phyloP scores from a whole-genome alignment of 1,284 basidiomycete species.

The Tremellales sp. region DNA sequence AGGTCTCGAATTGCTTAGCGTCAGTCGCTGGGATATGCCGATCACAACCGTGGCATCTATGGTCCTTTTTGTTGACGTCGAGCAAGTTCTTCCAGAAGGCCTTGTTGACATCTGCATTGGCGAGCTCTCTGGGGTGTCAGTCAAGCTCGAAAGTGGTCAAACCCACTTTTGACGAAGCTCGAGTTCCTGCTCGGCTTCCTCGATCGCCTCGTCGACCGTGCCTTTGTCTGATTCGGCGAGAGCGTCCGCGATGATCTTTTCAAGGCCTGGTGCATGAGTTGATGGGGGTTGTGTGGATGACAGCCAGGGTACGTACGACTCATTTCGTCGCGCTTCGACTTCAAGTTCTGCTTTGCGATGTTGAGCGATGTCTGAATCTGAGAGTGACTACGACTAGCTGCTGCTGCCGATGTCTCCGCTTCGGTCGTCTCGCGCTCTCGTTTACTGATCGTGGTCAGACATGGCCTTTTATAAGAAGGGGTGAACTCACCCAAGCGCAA shows the following conservation, averaged over 20 bases:
- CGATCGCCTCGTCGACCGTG: constrained; percentile 58
- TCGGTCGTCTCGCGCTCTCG: constrained; percentile 62
- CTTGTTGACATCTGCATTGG: constrained; percentile 36
- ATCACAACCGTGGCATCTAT: constrained; percentile 72
- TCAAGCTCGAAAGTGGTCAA: background rate
- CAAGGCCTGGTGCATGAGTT: constrained; percentile 52
- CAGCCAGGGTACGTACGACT: constrained; percentile 53
- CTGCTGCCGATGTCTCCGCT: constrained; percentile 55
- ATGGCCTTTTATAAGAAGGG: no score
- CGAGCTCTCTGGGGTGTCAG: constrained; percentile 30
- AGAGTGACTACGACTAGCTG: constrained; percentile 58
- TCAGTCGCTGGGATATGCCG: constrained; percentile 65
- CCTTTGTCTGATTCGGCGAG: constrained; percentile 47
- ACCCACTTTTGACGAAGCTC: constrained; percentile 58
- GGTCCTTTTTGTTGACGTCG: constrained; percentile 59
- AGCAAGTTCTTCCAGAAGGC: constrained; percentile 65
- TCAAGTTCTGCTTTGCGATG: constrained; percentile 59
- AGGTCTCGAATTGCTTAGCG: constrained; percentile 61
- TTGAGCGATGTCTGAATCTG: constrained; percentile 61
- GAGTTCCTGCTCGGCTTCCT: constrained; percentile 57
- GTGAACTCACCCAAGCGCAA: constrained; percentile 56
- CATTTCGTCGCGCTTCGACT: constrained; percentile 60
- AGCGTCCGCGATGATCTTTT: constrained; percentile 55
- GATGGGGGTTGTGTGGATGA: background rate
- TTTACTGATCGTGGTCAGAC: no score